Base-by-base conservation (phyloP, 345 rosid genomes). In the Eucalyptus polybractea region DNA sequence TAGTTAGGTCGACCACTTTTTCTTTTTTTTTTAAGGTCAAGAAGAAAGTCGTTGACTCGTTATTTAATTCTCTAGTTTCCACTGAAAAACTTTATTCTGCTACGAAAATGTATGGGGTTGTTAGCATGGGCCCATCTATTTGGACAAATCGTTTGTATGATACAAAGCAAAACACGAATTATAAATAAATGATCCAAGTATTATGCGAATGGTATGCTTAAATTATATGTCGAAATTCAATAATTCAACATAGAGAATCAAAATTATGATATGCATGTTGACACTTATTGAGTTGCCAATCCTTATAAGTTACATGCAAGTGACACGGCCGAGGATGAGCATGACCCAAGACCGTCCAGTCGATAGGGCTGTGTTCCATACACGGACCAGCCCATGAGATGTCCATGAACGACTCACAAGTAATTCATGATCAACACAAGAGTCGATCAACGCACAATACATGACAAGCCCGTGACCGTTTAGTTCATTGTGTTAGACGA, bases 301-400 rank as follows among this genome's bases (percentile, higher is more conserved):
- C 69, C 31, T 62, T 29, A 6, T 27, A 29, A 53, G 58, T 53
- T 53, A 53, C 10, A 53, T 21, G 10, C 58, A 53, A 53, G 58
- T 53, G 22, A 51, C 56, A 51, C 2, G 1, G 2, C 9, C 1
- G 0, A 3, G 56, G 9, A 51, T 1, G 22, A 51, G 9, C 56
- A 51, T 51, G 22, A 51, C 17, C 4, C 22, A 51, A 51, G 56
- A 51, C 9, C 1, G 1, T 51, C 56, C 0, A 51, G 2, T 51
- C 2, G 9, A 17, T 51, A 51, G 22, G 56, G 56, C 56, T 9
- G 0, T 17, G 56, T 51, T 7, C 54, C 54, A 51, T 51, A 51
- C 54, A 51, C 4, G 3, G 1, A 51, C 22, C 22, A 51, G 4
- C 56, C 54, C 56, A 51, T 17, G 56, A 51, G 56, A 3, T 3